Evolutionary conservation across 306 rosid species (phyloP).

Genomic region (Acacia crassicarpa): DNA sequence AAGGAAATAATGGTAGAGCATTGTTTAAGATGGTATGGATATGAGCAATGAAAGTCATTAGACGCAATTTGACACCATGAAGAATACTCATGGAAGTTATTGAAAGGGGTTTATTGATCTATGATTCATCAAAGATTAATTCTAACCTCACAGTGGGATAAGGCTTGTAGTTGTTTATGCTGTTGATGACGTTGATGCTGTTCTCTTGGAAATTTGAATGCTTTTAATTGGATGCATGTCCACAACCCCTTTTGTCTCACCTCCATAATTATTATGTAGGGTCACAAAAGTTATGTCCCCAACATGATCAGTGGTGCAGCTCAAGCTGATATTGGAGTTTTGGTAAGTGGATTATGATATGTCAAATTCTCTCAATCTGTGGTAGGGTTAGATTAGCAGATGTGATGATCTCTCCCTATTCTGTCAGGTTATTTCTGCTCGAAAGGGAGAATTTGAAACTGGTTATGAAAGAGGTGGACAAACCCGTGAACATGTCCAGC

Average conservation of each 20-base stretch:
- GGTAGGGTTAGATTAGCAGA: background rate
- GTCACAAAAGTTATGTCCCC: constrained; percentile 99
- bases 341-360: constrained; percentile 61
- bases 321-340: constrained; percentile 97
- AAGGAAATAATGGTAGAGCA: background rate
- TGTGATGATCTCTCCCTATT: constrained; percentile 8
- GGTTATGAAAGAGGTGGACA: constrained; percentile 99
- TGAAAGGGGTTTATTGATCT: background rate
- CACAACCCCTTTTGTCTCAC: background rate
- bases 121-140: background rate
- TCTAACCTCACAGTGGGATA: background rate
- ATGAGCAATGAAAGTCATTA: background rate
- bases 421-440: constrained; percentile 88
- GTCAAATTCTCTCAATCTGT: constrained; percentile 11
- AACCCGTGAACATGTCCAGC: constrained; percentile 98
- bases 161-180: background rate
- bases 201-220: background rate
- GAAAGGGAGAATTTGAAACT: constrained; percentile 99
- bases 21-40: background rate
- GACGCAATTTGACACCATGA: background rate
- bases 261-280: constrained; percentile 49
- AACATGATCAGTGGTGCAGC: constrained; percentile 99
- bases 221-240: background rate
- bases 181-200: background rate
- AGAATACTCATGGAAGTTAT: background rate